Percentiles rank a stretch among this genome's conserved stretches.
Conservation (phyloP, 2,329 filamentous ascomycete genomes). For the Diaporthe citri region DNA sequence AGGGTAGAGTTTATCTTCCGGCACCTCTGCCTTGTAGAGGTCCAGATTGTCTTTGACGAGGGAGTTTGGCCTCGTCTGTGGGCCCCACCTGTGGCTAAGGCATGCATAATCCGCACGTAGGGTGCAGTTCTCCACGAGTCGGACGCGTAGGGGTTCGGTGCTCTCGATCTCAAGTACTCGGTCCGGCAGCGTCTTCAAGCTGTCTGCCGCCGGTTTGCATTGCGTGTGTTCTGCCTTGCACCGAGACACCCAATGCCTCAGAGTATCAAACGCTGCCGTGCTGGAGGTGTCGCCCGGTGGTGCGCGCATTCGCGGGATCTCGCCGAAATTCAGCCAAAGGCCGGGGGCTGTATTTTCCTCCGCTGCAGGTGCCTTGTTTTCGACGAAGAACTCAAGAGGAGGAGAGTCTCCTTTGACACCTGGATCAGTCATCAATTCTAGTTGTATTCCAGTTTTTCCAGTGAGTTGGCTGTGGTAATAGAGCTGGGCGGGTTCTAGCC, state of each 20-base stretch:
- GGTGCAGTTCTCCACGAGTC: neutral
- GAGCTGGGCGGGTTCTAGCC: neutral
- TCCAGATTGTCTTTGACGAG: neutral
- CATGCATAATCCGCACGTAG: neutral
- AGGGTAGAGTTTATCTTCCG: neutral
- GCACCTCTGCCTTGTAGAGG: neutral
- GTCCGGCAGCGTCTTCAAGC: neutral
- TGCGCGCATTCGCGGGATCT: neutral
- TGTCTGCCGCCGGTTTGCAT: neutral
- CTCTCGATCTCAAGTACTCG: constrained; percentile 6
- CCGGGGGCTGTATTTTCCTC: neutral
- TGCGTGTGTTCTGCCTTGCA: neutral
- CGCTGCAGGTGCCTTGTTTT: neutral
- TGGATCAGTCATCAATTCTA: too few species aligned
- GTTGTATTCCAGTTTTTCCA: too few species aligned
- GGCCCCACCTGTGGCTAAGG: constrained; percentile 6
- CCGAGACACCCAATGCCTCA: neutral
- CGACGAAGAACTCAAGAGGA: neutral
- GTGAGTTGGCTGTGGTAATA: too few species aligned
- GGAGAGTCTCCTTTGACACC: too few species aligned
- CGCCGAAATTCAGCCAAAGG: neutral
- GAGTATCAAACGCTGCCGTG: neutral
- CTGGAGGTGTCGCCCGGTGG: constrained; percentile 9
- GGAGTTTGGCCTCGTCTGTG: neutral
- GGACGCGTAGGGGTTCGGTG: neutral